Base-by-base conservation (phyloP, 306 rosid genomes). In the Inga oerstediana region DNA sequence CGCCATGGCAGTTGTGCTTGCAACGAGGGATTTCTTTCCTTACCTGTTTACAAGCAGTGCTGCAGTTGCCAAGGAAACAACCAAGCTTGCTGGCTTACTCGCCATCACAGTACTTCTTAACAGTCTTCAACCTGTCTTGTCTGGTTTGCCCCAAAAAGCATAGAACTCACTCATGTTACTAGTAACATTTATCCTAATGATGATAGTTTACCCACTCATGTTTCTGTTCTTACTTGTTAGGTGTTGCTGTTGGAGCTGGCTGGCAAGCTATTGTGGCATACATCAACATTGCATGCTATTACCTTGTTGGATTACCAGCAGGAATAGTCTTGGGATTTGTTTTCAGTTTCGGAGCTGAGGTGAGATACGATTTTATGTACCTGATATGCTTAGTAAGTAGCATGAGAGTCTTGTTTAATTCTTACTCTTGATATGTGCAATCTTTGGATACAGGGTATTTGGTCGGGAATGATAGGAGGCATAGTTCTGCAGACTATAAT, bases 201-300 rank as follows among this genome's bases (percentile, higher is more conserved):
- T 12, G 37, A 30, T 30, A 14, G 41, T 64, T 64, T 27, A 66
- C 72, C 10, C 10, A 35, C 45, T 16, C 51, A n/a, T 77, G 62
- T 65, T n/a, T 7, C n/a, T 81, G 45, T 54, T 72, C 72, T 72
- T 65, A 15, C 41, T 7, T 65, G 41, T 65, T 81, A 94, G 97
- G 98, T 80, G 98, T 94, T 80, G 98, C 95, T 79, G 79, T 94
- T 81, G 98, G 98, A 84, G 97, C 95, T 41, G 98, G 97, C 4
- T 92, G 98, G 98, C 98, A 92, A 84, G 37, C 94, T 76, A 80
- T 94, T 24, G 91, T 92, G 13, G 97, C 97, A 51, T 92, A 94
- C 84, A 92, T 94, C 85, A 94, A 94, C 77, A 81, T 94, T 61
- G 97, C 87, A 17, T 94, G 97, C 77, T 94, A 92, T 77, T 91